Base-by-base conservation (phyloP, 768 basidiomycete genomes). In the Pleurotus cornucopiae region DNA sequence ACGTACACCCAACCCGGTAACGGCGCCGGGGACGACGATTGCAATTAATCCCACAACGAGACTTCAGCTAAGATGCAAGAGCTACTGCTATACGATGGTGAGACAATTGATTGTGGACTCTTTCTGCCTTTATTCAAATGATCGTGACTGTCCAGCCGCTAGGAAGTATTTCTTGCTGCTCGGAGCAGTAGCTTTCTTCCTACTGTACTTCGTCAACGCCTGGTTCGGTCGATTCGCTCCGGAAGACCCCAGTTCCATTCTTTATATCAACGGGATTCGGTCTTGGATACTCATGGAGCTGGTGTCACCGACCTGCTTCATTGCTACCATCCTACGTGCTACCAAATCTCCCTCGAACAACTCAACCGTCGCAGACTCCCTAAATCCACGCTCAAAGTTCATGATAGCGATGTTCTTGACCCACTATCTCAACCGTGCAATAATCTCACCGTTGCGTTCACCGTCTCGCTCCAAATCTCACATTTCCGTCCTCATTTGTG, bases 261-360 rank as follows among this genome's bases (percentile, higher is more conserved):
- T 37, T 46, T 30, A 26, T 39, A 26, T 43, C 39, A 6, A 52
- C 61, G 62, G 65, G 5, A 68, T 72, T 38, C 71, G 70, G 52
- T 67, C 87, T n/a, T 92, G 89, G 89, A 89, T 91, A 12, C 6
- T 78, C 55, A 91, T 91, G 90, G 89, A 91, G 63, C 69, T 87
- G 37, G 73, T 85, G 18, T 77, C 88, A 0, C 88, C 88, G 1
- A 25, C 76, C 38, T 60, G 68, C 13, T 85, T 91, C 67, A 21
- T 80, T n/a, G 67, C 76, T 63, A 68, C 77, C 0, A 78, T 83
- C 67, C 60, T 74, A 23, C 69, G 71, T 2, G 76, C 79, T 0
- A 84, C 85, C 0, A 73, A 83, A 44, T 75, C 79, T 0, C 58
- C 70, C 37, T 65, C 73, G 4, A 21, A 39, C 4, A 21, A 49